Conservation (phyloP, 1,284 basidiomycete species). For the Trichosporon ovoides region DNA sequence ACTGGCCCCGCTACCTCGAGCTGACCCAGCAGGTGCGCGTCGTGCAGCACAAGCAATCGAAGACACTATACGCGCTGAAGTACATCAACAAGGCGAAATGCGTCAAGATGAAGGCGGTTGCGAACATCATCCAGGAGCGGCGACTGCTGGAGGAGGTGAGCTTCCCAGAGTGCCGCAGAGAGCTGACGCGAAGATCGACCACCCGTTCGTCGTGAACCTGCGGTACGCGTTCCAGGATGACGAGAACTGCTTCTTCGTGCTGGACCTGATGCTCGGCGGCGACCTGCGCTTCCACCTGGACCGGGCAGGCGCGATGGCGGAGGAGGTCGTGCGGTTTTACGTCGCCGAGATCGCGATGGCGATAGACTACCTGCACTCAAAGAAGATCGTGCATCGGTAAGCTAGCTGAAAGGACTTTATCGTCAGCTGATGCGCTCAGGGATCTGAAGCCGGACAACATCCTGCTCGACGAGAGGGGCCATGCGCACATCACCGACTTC, state of each 20-base stretch:
- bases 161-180: background rate
- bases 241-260: slow-evolving; percentile 94
- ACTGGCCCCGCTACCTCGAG: background rate
- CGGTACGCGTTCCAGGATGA: slow-evolving; percentile 98
- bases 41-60: slow-evolving; percentile 95
- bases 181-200: slow-evolving; percentile 59
- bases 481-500: slow-evolving; percentile 96
- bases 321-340: slow-evolving; percentile 82
- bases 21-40: slow-evolving; percentile 72
- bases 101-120: slow-evolving; percentile 95
- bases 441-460: slow-evolving; percentile 98
- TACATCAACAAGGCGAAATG: slow-evolving; percentile 99
- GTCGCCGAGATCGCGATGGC: slow-evolving; percentile 80
- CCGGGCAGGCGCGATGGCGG: slow-evolving; percentile 67
- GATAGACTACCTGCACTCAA: slow-evolving; percentile 80
- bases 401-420: slow-evolving; percentile 28
- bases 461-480: slow-evolving; percentile 81
- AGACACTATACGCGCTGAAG: slow-evolving; percentile 91
- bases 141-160: slow-evolving; percentile 81
- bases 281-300: slow-evolving; percentile 92
- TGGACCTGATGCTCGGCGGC: slow-evolving; percentile 94
- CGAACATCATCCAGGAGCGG: slow-evolving; percentile 94
- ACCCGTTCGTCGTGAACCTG: slow-evolving; percentile 87
- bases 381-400: slow-evolving; percentile 89
- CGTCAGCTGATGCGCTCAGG: slow-evolving; percentile 50